Evolutionary conservation across 176 grass and related monocot species (phyloP), one percentile per base, ranked within the genome.

Genomic region (Pontederia crassipes): DNA sequence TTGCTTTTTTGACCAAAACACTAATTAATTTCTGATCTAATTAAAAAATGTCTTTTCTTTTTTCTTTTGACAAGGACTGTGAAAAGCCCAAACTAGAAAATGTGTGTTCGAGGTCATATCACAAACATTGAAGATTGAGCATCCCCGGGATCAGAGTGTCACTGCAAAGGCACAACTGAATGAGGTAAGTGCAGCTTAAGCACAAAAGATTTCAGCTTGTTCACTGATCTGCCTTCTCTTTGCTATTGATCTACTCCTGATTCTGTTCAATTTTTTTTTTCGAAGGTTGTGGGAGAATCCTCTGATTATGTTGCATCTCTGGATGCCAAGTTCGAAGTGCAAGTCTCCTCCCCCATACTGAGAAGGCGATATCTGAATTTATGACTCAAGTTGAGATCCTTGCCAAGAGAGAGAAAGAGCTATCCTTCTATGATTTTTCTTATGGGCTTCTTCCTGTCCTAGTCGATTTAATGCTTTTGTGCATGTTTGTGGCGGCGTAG

Each of bases 291-390:
- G 24, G 69, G 57, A 17, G 47, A 24, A 65, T 13, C 18, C 17
- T 17, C 47, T 48, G 49, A 49, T 52, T 24, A 52, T 49, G 56
- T 57, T 9, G 12, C 55, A 16, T 15, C 18, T 32, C 11, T 56
- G 9, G 26, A 59, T 12, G 16, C 14, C 17, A 59, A 71, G 12
- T 12, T 46, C 11, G 69, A 60, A 50, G 48, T 52, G 10, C 24
- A 51, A 72, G 13, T 59, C 57, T 4, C 45, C 69, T 29, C 69
- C 69, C 50, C 11, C 51, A 17, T 52, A 24, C 69, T 0, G 69
- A 60, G 14, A 9, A 61, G 27, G 69, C 69, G 10, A 72, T 60
- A 72, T 48, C 69, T 24, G 69, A 59, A 47, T 72, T 72, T 60
- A 72, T 72, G 57, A 49, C 46, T 61, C 69, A 72, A 72, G 57